Evolutionary conservation across 2,329 filamentous ascomycete genomes (phyloP), one percentile per base, ranked within the genome.

Genomic region (Aureobasidium sp.): DNA sequence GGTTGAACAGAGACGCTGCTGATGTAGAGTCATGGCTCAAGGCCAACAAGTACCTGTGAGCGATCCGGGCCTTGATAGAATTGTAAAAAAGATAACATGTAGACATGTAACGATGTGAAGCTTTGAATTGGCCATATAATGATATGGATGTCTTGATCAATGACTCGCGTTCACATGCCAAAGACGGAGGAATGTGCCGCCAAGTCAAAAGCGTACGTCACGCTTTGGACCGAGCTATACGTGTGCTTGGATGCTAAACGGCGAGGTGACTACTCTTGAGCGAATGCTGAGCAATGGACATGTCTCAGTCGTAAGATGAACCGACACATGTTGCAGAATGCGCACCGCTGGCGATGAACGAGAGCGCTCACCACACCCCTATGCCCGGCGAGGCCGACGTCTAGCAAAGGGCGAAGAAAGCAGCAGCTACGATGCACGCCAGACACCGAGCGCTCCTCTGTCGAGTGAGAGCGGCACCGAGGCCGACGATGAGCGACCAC

Each of bases 391-490:
- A 14, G 48, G 48, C 35, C 45, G 45, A 21, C 48, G 37, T n/a
- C 27, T 17, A 24, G 30, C 24, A 14, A 32, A 12, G n/a, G 22
- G 24, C 16, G 45, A 30, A 24, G 45, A 50, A 14, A 41, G 37
- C 37, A 51, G 57, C 53, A 59, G 40, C 39, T 56, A 51, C 49
- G 56, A 25, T 61, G 59, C 59, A 17, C 25, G n/a, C 24, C 48
- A 58, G 57, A 56, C 58, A 55, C 45, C 49, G 48, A 80, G 79
- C 4, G n/a, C 12, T 1, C 75, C 78, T 1, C 78, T 82, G 2
- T 80, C 80, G 10, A 95, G 88, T 67, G 90, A 95, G 61, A 95
- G 90, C 66, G 91, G 91, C 21, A 95, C 90, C 16, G 91, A 97
- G 66, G 91, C 91, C 34, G 91, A 96, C 63, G 91, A 97, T 71